Conservation (phyloP, 2,329 filamentous ascomycete genomes). For the Cucurbitaria berberidis region DNA sequence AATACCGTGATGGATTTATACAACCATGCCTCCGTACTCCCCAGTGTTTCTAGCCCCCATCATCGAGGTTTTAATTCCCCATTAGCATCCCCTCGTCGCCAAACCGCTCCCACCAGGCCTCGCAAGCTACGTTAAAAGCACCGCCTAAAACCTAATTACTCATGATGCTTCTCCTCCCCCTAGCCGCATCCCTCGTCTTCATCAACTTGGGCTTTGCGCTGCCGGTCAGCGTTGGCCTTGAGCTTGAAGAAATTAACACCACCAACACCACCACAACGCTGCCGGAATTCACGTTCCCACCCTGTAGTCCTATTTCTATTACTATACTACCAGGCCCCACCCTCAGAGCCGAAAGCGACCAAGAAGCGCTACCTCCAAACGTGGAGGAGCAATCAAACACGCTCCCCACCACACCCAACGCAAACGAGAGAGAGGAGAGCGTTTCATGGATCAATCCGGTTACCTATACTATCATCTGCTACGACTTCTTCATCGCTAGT, state of each 20-base stretch:
- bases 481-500: slow-evolving; percentile 18
- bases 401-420: neutral
- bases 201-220: neutral
- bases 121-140: neutral
- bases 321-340: neutral
- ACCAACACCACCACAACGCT: neutral
- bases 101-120: neutral
- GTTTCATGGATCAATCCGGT: slow-evolving; percentile 15
- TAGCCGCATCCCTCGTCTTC: neutral
- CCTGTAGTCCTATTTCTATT: neutral
- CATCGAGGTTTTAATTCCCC: neutral
- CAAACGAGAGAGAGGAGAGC: neutral
- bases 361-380: neutral
- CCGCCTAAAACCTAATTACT: neutral
- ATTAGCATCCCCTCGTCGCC: neutral
- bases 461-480: slow-evolving; percentile 23
- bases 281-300: neutral
- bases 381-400: neutral
- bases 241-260: neutral
- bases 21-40: neutral
- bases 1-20: neutral
- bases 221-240: neutral
- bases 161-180: neutral
- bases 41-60: neutral
- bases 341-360: neutral